Percentiles rank a stretch among this genome's conserved stretches.
Conservation (phyloP, 148 eudicot species). For the Chenopodium album region DNA sequence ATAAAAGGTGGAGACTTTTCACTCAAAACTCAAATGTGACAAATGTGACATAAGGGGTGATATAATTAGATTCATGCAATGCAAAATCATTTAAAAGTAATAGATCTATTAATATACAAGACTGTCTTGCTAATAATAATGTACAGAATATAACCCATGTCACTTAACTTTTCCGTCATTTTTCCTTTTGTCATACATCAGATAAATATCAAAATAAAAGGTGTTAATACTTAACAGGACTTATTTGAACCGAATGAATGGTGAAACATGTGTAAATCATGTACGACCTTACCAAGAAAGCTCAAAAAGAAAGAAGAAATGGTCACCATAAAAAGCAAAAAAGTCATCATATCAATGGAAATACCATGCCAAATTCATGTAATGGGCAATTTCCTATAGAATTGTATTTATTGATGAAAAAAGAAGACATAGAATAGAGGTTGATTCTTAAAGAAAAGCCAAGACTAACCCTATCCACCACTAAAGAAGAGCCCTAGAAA, state of each 20-base stretch:
- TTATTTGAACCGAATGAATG: too few relatives aligned
- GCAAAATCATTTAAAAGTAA: not conserved
- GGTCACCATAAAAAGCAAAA: not conserved
- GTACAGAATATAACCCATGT: too few relatives aligned
- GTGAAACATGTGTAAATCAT: too few relatives aligned
- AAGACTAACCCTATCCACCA: conserved; percentile 24
- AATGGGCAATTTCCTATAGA: too few relatives aligned
- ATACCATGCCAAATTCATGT: not conserved
- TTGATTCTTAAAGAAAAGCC: not conserved
- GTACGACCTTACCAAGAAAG: too few relatives aligned
- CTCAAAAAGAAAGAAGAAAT: not conserved
- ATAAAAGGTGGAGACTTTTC: not conserved
- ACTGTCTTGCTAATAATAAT: too few relatives aligned
- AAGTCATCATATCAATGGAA: not conserved
- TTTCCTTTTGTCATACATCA: too few relatives aligned
- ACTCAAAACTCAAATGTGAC: not conserved
- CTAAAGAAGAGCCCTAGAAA: conserved; percentile 3
- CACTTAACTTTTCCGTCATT: too few relatives aligned
- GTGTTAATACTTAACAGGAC: too few relatives aligned
- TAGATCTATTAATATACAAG: too few relatives aligned
- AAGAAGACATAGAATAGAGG: not conserved
- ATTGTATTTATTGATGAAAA: too few relatives aligned
- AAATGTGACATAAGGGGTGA: not conserved
- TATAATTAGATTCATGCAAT: not conserved
- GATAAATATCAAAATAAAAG: too few relatives aligned